These are phyloP conservation scores for Phialophora macrospora DNA, from an alignment of 2,329 filamentous ascomycete genomes.

Conservation along the genomic window DNA sequence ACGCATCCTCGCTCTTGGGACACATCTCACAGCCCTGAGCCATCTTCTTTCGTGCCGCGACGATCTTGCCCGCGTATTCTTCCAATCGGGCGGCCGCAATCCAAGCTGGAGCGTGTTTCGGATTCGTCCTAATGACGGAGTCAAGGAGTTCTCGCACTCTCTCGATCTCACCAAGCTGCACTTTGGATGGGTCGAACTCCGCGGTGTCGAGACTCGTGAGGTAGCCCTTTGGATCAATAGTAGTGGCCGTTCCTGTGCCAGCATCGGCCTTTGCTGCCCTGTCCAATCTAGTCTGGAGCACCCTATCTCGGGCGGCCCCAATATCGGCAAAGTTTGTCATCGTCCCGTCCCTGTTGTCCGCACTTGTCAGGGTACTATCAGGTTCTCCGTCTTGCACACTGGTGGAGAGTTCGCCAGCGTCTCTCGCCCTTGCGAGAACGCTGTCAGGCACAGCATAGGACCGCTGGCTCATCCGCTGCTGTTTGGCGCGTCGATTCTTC, in stretches of 20 bases:
- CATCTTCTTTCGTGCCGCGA: constrained; percentile 86
- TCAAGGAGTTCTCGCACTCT: constrained; percentile 90
- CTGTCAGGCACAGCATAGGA: constrained; percentile 98
- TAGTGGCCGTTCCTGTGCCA: constrained; percentile 79
- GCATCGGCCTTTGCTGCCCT: constrained; percentile 77
- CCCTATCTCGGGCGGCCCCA: constrained; percentile 92
- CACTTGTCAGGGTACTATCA: constrained; percentile 50
- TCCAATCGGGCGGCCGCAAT: constrained; percentile 92
- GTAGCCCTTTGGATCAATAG: constrained; percentile 93
- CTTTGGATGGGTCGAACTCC: constrained; percentile 76
- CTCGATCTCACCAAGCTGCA: constrained; percentile 92
- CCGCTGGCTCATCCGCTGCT: constrained; percentile 79
- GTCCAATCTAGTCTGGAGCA: constrained; percentile 90
- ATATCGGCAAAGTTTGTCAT: constrained; percentile 99
- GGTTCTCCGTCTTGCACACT: constrained; percentile 82
- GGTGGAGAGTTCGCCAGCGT: constrained; percentile 79
- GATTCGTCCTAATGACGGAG: constrained; percentile 96
- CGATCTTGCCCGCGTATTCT: constrained; percentile 88
- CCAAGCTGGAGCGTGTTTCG: constrained; percentile 92
- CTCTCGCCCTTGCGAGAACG: constrained; percentile 84
- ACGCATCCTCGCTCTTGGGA: constrained; percentile 91
- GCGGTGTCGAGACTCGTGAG: constrained; percentile 87
- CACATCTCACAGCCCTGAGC: constrained; percentile 86
- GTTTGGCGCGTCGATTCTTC: constrained; percentile 83
- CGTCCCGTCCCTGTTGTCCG: constrained; percentile 72